Conservation (phyloP, 208 protist species). For the Trypanosomatidae sp. region DNA sequence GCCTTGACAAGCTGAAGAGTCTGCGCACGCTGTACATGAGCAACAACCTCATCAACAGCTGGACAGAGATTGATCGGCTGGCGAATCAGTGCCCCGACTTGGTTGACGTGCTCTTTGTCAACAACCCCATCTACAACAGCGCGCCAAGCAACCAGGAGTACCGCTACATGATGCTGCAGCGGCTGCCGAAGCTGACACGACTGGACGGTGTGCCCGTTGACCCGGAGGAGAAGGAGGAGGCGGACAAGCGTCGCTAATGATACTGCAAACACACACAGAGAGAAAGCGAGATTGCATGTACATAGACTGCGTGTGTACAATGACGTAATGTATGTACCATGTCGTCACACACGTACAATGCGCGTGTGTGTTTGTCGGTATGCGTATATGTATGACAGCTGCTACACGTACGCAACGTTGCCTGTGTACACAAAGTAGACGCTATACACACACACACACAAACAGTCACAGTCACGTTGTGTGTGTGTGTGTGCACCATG, state of each 20-base stretch:
- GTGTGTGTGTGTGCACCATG: no score
- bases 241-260: constrained; percentile 64
- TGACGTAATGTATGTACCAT: no score
- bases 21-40: constrained; percentile 88
- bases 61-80: constrained; percentile 89
- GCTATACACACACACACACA: no score
- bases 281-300: no score
- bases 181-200: constrained; percentile 73
- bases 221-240: constrained; percentile 85
- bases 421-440: no score
- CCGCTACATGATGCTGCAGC: constrained; percentile 77
- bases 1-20: constrained; percentile 89
- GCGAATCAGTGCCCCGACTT: constrained; percentile 88
- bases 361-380: no score
- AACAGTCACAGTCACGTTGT: no score
- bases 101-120: constrained; percentile 85
- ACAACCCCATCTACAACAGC: constrained; percentile 86
- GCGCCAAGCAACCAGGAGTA: constrained; percentile 67
- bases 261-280: no score
- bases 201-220: constrained; percentile 84
- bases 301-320: no score
- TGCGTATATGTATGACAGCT: no score
- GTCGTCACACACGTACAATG: no score
- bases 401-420: no score
- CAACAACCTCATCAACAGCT: constrained; percentile 93